Percentiles rank a stretch among this genome's conserved stretches.
These are phyloP conservation scores for Boletales sp. DNA, from an alignment of 768 basidiomycete genomes.

Conservation along the genomic window DNA sequence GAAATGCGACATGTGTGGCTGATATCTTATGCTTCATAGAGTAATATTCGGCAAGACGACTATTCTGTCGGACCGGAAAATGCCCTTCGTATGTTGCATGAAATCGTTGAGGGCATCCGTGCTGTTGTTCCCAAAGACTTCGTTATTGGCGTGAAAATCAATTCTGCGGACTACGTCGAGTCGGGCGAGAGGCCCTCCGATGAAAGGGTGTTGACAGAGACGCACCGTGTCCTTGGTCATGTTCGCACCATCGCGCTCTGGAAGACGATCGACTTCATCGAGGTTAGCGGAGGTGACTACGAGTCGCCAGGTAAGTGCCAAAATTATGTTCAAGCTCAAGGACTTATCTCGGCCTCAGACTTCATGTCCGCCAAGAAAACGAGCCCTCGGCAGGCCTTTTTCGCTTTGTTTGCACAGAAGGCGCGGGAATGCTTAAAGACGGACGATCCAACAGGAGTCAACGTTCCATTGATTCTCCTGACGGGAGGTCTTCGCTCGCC, in stretches of 20 bases:
- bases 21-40: slow-evolving; percentile 26
- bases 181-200: slow-evolving; percentile 24
- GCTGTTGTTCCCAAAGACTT: slow-evolving; percentile 53
- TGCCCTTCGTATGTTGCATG: slow-evolving; percentile 54
- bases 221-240: slow-evolving; percentile 52
- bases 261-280: slow-evolving; percentile 75
- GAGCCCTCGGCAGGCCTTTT: slow-evolving; percentile 63
- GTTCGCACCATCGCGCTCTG: slow-evolving; percentile 59
- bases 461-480: slow-evolving; percentile 63
- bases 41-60: slow-evolving; percentile 55
- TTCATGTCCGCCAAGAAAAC: slow-evolving; percentile 35
- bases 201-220: slow-evolving; percentile 29
- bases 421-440: slow-evolving; percentile 47
- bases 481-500: slow-evolving; percentile 77
- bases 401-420: slow-evolving; percentile 59
- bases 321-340: not conserved
- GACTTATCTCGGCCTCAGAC: slow-evolving; percentile 30
- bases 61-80: slow-evolving; percentile 46
- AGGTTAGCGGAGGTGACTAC: slow-evolving; percentile 87
- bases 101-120: slow-evolving; percentile 57
- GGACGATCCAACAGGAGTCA: slow-evolving; percentile 18
- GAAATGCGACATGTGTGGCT: not conserved
- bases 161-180: slow-evolving; percentile 68
- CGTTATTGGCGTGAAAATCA: slow-evolving; percentile 75
- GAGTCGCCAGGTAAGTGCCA: slow-evolving; percentile 60